Conservation (phyloP, 2,329 filamentous ascomycete species). For the Sarocladium brachiariae region DNA sequence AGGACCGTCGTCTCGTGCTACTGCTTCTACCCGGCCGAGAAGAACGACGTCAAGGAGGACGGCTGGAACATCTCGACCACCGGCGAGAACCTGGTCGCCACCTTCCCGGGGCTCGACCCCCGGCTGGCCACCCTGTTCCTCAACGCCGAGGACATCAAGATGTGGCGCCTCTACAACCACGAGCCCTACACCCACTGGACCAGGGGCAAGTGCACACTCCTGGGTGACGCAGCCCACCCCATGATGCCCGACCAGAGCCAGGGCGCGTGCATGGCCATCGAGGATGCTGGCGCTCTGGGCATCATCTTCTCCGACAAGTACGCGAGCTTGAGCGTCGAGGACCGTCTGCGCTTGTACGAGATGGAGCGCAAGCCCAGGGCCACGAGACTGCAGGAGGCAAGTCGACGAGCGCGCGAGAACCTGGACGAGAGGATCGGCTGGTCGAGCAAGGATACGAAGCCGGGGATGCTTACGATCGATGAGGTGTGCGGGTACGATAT, state of each 20-base stretch:
- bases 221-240: conserved; percentile 60
- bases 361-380: conserved; percentile 41
- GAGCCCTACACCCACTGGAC: conserved; percentile 45
- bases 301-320: conserved; percentile 43
- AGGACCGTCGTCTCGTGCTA: conserved; percentile 56
- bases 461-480: conserved; percentile 50
- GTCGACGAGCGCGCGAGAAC: conserved; percentile 44
- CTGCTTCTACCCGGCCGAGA: conserved; percentile 56
- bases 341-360: conserved; percentile 40
- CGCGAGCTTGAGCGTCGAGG: conserved; percentile 31
- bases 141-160: conserved; percentile 53
- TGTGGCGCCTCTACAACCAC: conserved; percentile 45
- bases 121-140: conserved; percentile 46
- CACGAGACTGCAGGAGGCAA: conserved; percentile 43
- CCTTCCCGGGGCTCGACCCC: conserved; percentile 49
- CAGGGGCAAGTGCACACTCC: conserved; percentile 40
- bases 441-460: conserved; percentile 50
- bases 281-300: conserved; percentile 54
- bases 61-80: conserved; percentile 46
- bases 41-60: conserved; percentile 50
- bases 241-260: conserved; percentile 42
- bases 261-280: conserved; percentile 57
- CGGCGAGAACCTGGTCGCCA: conserved; percentile 47
- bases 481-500: conserved; percentile 50
- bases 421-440: conserved; percentile 49